Evolutionary conservation across 2,329 filamentous ascomycete genomes (phyloP), one percentile per base, ranked within the genome.

Genomic region (Achaetomium macrosporum): DNA sequence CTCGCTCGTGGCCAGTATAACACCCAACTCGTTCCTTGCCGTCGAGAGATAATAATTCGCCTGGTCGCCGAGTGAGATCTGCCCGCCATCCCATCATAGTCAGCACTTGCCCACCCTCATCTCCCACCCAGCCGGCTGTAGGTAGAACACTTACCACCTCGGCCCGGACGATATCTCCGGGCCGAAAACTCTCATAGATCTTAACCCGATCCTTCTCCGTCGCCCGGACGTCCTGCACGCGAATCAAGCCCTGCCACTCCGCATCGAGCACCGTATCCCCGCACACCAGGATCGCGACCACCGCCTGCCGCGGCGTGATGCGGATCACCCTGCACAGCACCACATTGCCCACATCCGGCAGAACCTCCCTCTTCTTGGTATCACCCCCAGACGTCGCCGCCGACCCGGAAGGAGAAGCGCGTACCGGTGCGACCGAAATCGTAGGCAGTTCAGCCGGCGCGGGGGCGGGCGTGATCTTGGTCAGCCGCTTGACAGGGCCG

Each of bases 181-280:
- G 91, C 59, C 90, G 80, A 67, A 97, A 97, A 64, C 86, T 88
- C 68, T 96, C 90, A 60, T 89, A 85, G 58, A 97, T 88, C 68
- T 87, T 89, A 41, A 96, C 89, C 62, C 89, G 88, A 68, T 97
- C 93, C 73, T 96, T 96, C 73, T 99, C 93, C 16, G 93, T 96
- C 3, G 90, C 90, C 51, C 93, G 80, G 33, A 99, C 89, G 66
- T 99, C 93, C 72, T 97, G 92, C 57, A 85, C 83, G 16, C 90
- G 81, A 55, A 96, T 90, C 57, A 95, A 74, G 5, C 88, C 90
- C 70, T 90, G 86, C 80, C 91, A 95, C 61, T 90, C 86, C 47
- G 89, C 87, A 61, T 87, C 80, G 56, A 88, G 76, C 39, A 88
- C 84, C 11, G 78, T 79, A 63, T 84, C 77, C 53, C 87, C 83